Evolutionary conservation across 768 basidiomycete species (phyloP).

Genomic region (Pseudohyphozyma bogoriensis): DNA sequence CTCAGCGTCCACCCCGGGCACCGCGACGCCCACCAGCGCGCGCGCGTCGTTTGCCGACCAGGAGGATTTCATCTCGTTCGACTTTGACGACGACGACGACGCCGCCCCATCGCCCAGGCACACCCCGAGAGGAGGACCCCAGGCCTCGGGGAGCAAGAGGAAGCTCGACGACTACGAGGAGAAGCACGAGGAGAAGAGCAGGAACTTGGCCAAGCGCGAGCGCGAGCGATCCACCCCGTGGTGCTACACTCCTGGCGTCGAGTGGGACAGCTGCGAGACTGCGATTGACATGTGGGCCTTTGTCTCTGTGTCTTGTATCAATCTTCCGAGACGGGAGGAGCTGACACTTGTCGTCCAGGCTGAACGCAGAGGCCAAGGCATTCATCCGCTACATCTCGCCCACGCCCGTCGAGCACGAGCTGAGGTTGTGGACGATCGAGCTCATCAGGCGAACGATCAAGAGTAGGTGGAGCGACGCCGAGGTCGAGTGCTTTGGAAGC

Average conservation of each 20-base stretch:
- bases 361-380: slow-evolving; percentile 75
- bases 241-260: slow-evolving; percentile 25
- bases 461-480: slow-evolving; percentile 63
- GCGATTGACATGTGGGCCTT: slow-evolving; percentile 14
- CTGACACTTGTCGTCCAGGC: slow-evolving; percentile 43
- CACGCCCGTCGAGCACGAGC: slow-evolving; percentile 69
- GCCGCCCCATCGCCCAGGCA: background rate
- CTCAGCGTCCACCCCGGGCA: background rate
- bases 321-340: background rate
- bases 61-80: slow-evolving; percentile 32
- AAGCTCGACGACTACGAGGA: slow-evolving; percentile 6
- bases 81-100: slow-evolving; percentile 5
- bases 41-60: slow-evolving; percentile 25
- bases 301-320: background rate
- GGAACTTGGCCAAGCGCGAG: slow-evolving; percentile 16
- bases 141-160: slow-evolving; percentile 7
- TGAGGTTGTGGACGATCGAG: slow-evolving; percentile 61
- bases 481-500: slow-evolving; percentile 78
- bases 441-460: slow-evolving; percentile 59
- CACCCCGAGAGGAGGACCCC: slow-evolving; percentile 4
- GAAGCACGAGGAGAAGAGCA: slow-evolving; percentile 14
- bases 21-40: background rate
- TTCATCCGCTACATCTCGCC: slow-evolving; percentile 84
- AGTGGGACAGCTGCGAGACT: slow-evolving; percentile 13
- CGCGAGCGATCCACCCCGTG: slow-evolving; percentile 20